Evolutionary conservation across 2,329 filamentous ascomycete genomes (phyloP).

Genomic region (Colletotrichum tabaci): DNA sequence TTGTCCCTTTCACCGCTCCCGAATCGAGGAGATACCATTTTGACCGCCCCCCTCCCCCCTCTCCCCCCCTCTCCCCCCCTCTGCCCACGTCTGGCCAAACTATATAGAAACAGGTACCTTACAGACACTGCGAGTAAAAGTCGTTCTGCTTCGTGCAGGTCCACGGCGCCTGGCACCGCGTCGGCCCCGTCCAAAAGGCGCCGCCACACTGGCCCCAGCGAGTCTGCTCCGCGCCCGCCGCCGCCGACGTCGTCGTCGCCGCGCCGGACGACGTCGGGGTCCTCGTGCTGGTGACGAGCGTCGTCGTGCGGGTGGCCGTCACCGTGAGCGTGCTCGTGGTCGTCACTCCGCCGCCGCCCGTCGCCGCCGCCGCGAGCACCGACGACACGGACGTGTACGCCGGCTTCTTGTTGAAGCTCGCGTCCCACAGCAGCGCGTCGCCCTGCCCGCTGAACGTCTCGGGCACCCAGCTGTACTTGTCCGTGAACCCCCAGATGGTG

Average conservation of each 20-base stretch:
- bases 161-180: slow-evolving; percentile 40
- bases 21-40: no score
- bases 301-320: slow-evolving; percentile 32
- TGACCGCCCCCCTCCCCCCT: no score
- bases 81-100: not conserved
- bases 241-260: slow-evolving; percentile 31
- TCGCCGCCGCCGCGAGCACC: slow-evolving; percentile 51
- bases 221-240: slow-evolving; percentile 26
- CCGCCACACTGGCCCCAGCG: slow-evolving; percentile 46
- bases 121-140: slow-evolving; percentile 47
- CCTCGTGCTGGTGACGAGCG: slow-evolving; percentile 9
- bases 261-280: slow-evolving; percentile 17
- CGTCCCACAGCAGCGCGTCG: slow-evolving; percentile 57
- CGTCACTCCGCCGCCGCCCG: slow-evolving; percentile 13
- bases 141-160: slow-evolving; percentile 43
- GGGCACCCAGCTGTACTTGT: slow-evolving; percentile 57
- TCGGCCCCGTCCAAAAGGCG: slow-evolving; percentile 41
- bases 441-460: slow-evolving; percentile 56
- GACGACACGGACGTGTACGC: slow-evolving; percentile 57
- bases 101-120: not conserved
- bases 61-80: no score
- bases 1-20: no score
- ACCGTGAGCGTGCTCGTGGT: slow-evolving; percentile 7
- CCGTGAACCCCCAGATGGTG: slow-evolving; percentile 60
- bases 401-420: slow-evolving; percentile 55